Conservation (phyloP, 2,329 filamentous ascomycete species). For the Davidsoniella virescens region DNA sequence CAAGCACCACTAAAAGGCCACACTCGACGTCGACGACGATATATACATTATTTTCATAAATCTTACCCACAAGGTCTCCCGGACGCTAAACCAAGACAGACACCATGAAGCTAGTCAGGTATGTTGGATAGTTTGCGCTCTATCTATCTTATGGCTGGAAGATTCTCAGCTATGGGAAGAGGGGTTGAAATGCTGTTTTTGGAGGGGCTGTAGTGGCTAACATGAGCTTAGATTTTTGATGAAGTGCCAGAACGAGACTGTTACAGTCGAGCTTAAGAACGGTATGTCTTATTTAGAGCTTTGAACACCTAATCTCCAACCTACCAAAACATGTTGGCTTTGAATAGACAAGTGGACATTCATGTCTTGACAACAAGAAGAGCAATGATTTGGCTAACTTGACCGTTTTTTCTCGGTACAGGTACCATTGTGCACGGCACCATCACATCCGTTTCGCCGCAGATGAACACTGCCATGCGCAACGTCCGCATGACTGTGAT, state of each 20-base stretch:
- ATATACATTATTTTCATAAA: not conserved
- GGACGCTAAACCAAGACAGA: conserved; percentile 15
- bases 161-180: no score
- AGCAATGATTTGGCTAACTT: not conserved
- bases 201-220: not conserved
- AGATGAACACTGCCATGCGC: conserved; percentile 96
- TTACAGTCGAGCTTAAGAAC: conserved; percentile 97
- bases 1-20: not conserved
- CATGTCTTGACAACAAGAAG: no score
- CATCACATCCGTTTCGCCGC: conserved; percentile 87
- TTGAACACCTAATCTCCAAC: no score
- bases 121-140: conserved; percentile 24
- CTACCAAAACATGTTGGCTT: no score
- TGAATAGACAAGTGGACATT: no score
- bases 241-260: conserved; percentile 98
- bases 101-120: conserved; percentile 96
- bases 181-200: no score
- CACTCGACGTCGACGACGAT: not conserved
- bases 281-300: conserved; percentile 34
- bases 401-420: conserved; percentile 21
- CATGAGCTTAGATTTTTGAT: conserved; percentile 64
- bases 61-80: not conserved
- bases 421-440: conserved; percentile 94
- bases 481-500: conserved; percentile 93
- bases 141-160: no score